Conservation (phyloP, 768 basidiomycete genomes). For the Chlorophyllum brunneum region DNA sequence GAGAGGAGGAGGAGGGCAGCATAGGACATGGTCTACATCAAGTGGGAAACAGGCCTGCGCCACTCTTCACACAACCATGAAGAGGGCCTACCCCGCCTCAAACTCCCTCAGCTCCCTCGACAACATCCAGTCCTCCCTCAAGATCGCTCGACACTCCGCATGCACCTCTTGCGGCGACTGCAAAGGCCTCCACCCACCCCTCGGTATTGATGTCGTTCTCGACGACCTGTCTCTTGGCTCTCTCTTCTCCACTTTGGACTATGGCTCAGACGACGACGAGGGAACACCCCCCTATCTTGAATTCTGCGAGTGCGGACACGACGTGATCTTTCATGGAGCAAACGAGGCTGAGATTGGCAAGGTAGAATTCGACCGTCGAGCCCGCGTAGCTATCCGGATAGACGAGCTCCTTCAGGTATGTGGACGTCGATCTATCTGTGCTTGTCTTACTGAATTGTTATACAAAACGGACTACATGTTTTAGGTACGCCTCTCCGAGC, state of each 20-base stretch:
- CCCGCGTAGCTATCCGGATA: constrained; percentile 70
- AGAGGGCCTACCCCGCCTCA: constrained; percentile 64
- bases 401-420: constrained; percentile 81
- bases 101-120: constrained; percentile 45
- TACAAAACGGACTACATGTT: background rate
- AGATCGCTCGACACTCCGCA: constrained; percentile 78
- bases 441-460: constrained; percentile 14
- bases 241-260: constrained; percentile 51
- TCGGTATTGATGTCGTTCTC: constrained; percentile 52
- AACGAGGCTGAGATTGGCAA: constrained; percentile 50
- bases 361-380: constrained; percentile 68
- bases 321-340: constrained; percentile 62
- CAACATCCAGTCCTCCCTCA: constrained; percentile 53
- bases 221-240: constrained; percentile 48
- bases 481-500: constrained; percentile 11
- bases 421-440: constrained; percentile 10
- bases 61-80: constrained; percentile 39
- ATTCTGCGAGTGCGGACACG: constrained; percentile 69
- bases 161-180: constrained; percentile 70
- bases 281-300: constrained; percentile 53
- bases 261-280: constrained; percentile 73
- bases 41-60: constrained; percentile 1
- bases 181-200: constrained; percentile 63
- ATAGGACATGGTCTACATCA: constrained; percentile 11
- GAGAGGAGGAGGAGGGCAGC: background rate